Percentiles rank a stretch among this genome's conserved stretches.
Evolutionary conservation across 176 grass and related monocot genomes (phyloP).

Genomic region (Alloteropsis semialata): DNA sequence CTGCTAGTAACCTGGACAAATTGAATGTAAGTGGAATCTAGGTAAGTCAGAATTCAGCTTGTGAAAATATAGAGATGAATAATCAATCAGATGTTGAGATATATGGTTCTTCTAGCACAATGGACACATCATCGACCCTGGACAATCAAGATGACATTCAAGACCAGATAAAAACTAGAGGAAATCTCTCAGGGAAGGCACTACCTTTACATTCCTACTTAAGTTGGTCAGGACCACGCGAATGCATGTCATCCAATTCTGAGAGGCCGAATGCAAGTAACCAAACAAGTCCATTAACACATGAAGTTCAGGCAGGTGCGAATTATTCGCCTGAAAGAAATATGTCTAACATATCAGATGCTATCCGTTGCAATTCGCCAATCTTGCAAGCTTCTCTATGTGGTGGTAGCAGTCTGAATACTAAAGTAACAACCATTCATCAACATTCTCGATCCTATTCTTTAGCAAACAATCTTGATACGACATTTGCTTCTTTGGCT

Average conservation of each 20-base stretch:
- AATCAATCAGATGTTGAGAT: background rate
- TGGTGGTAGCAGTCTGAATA: background rate
- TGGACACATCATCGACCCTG: background rate
- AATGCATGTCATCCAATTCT: background rate
- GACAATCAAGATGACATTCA: background rate
- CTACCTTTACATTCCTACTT: background rate
- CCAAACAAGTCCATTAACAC: background rate
- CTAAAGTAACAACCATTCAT: background rate
- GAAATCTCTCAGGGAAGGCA: background rate
- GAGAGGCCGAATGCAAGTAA: background rate
- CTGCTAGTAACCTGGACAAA: background rate
- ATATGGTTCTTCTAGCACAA: background rate
- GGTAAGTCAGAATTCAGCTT: background rate
- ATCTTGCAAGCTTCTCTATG: background rate
- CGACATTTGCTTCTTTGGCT: background rate
- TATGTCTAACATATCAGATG: slow-evolving; percentile 4
- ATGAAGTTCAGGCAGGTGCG: background rate
- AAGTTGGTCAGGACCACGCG: background rate
- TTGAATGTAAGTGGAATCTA: background rate
- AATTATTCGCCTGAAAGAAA: slow-evolving; percentile 21
- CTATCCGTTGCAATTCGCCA: slow-evolving; percentile 13
- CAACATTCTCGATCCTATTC: slow-evolving; percentile 8
- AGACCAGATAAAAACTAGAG: background rate
- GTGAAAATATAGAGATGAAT: background rate
- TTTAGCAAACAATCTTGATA: slow-evolving; percentile 8